These are phyloP conservation scores for Geotrichum cucujoidarum DNA, from an alignment of 1,139 yeast genomes.

Conservation along the genomic window DNA sequence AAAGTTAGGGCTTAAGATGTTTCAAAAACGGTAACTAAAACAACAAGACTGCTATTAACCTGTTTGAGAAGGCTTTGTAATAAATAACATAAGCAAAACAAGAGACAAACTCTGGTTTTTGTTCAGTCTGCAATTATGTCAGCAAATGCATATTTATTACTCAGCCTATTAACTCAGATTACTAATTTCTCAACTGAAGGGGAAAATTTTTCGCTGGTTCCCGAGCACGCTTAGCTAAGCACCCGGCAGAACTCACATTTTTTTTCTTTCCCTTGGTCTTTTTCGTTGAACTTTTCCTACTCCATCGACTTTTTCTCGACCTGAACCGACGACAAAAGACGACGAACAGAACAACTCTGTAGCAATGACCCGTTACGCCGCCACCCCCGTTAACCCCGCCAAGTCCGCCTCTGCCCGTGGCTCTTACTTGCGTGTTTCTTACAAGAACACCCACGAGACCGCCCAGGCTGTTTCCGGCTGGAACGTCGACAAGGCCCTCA, in stretches of 20 bases:
- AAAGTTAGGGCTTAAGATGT: no score
- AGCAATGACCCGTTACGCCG: conserved; percentile 91
- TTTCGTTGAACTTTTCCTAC: not conserved
- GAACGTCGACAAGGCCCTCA: conserved; percentile 94
- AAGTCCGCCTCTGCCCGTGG: conserved; percentile 99
- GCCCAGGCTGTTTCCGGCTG: conserved; percentile 98
- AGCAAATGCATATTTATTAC: not conserved
- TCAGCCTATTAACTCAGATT: no score
- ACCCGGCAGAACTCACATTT: not conserved
- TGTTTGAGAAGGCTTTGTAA: not conserved
- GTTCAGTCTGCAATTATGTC: not conserved
- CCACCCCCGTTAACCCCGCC: conserved; percentile 98
- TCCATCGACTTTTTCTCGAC: conserved; percentile 12
- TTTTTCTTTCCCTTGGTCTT: not conserved
- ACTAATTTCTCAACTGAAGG: no score
- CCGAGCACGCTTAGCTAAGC: not conserved
- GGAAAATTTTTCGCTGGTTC: not conserved
- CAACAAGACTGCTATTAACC: no score
- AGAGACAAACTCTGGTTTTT: not conserved
- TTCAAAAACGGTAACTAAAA: no score
- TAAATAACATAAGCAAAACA: not conserved
- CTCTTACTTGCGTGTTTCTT: conserved; percentile 97
- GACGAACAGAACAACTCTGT: conserved; percentile 19
- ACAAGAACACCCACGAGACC: conserved; percentile 99
- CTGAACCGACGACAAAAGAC: conserved; percentile 8